Evolutionary conservation across 2,329 filamentous ascomycete species (phyloP).

Genomic region (Aspergillus sclerotialis): DNA sequence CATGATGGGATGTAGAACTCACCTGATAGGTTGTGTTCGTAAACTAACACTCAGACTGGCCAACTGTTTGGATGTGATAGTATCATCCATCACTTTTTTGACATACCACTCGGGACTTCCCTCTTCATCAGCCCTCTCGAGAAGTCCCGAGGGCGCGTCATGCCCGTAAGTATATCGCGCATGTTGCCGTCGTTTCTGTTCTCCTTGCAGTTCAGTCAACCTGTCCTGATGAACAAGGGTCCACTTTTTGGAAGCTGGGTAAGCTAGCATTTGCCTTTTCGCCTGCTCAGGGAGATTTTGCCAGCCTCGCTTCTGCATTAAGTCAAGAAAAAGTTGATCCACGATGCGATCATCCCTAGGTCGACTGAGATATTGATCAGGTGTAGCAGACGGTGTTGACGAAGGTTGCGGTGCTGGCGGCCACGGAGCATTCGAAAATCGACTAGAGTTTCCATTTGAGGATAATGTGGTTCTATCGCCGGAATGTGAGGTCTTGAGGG

Average conservation of each 20-base stretch:
- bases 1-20: conserved; percentile 8
- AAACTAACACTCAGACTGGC: conserved; percentile 91
- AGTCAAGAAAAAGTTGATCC: conserved; percentile 80
- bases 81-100: conserved; percentile 92
- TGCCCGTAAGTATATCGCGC: conserved; percentile 62
- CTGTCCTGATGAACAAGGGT: conserved; percentile 92
- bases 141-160: conserved; percentile 57
- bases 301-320: conserved; percentile 98
- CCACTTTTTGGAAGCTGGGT: conserved; percentile 94
- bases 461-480: conserved; percentile 25
- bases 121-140: conserved; percentile 81
- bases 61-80: conserved; percentile 82
- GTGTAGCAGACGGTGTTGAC: conserved; percentile 21
- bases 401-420: conserved; percentile 18
- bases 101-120: conserved; percentile 98
- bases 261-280: conserved; percentile 89
- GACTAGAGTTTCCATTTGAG: conserved; percentile 17
- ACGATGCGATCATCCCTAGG: conserved; percentile 62
- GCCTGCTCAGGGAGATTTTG: conserved; percentile 95
- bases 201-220: conserved; percentile 85
- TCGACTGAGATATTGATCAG: conserved; percentile 35
- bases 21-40: conserved; percentile 84
- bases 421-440: conserved; percentile 24
- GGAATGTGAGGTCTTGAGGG: conserved; percentile 32
- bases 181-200: conserved; percentile 78